phyloP scores from a whole-genome alignment of 768 basidiomycete species.

The Mycena amicta region DNA sequence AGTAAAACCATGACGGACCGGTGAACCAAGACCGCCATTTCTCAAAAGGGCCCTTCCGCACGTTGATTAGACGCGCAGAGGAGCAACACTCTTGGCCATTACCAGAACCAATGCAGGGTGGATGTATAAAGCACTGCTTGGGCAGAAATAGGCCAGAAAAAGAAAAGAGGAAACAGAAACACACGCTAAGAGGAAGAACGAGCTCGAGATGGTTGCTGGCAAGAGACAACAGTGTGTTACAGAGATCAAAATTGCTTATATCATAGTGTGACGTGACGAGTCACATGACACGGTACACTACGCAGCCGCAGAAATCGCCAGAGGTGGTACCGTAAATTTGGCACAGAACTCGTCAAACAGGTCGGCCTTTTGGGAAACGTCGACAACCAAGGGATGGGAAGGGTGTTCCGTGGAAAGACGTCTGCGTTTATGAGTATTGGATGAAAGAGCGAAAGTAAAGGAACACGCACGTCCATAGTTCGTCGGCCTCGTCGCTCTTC shows the following conservation, averaged over 20 bases:
- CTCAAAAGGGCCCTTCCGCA: constrained; percentile 1
- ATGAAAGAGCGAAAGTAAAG: constrained; percentile 14
- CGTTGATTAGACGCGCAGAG: constrained; percentile 3
- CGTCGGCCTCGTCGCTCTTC: constrained; percentile 66
- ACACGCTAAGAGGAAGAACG: neutral
- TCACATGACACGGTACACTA: too few species aligned
- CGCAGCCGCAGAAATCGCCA: constrained; percentile 38
- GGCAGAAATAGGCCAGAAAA: constrained; percentile 2
- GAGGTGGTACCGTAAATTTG: constrained; percentile 64
- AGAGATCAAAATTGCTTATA: neutral
- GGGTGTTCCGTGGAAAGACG: constrained; percentile 48
- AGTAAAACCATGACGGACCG: constrained; percentile 1
- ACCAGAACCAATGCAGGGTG: constrained; percentile 5
- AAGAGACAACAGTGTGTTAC: neutral
- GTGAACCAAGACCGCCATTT: neutral
- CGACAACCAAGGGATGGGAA: constrained; percentile 67
- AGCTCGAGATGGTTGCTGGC: neutral
- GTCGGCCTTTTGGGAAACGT: constrained; percentile 60
- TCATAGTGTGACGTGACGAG: neutral
- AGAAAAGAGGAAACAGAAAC: neutral
- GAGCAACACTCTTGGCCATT: constrained; percentile 1
- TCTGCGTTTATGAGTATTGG: neutral
- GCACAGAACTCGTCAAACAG: constrained; percentile 64
- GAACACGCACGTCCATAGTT: constrained; percentile 66
- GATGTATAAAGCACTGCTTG: constrained; percentile 3